These are phyloP conservation scores for Hypoxylon sp. DNA, from an alignment of 2,329 filamentous ascomycete genomes.

Conservation along the genomic window DNA sequence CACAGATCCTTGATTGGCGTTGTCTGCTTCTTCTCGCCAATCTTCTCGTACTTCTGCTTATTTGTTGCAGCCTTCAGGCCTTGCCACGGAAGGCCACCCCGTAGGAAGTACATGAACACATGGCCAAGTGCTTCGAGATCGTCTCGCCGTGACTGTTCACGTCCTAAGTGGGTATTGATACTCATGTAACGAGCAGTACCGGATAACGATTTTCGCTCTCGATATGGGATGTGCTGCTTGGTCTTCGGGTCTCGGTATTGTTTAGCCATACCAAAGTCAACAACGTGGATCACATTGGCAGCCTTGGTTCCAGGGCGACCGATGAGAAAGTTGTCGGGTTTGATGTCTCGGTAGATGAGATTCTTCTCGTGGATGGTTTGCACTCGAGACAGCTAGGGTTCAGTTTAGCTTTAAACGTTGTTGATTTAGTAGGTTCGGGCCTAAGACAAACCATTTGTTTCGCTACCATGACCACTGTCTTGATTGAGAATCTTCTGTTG, in stretches of 20 bases:
- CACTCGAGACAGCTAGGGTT: slow-evolving; percentile 82
- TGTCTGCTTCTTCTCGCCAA: slow-evolving; percentile 99
- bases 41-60: slow-evolving; percentile 99
- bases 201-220: slow-evolving; percentile 95
- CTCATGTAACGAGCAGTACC: slow-evolving; percentile 99
- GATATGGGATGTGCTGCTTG: slow-evolving; percentile 98
- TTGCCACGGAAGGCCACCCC: slow-evolving; percentile 80
- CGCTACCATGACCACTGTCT: slow-evolving; percentile 99
- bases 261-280: slow-evolving; percentile 99
- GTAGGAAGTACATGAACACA: slow-evolving; percentile 81
- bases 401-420: slow-evolving; percentile 49
- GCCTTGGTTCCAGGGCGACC: slow-evolving; percentile 91
- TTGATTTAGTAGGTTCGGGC: neutral
- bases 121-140: slow-evolving; percentile 90
- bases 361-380: slow-evolving; percentile 98
- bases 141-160: slow-evolving; percentile 95
- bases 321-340: slow-evolving; percentile 99
- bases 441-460: slow-evolving; percentile 89
- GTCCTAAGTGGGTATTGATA: slow-evolving; percentile 98
- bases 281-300: slow-evolving; percentile 98
- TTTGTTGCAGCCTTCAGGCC: slow-evolving; percentile 81
- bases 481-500: slow-evolving; percentile 93
- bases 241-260: slow-evolving; percentile 99
- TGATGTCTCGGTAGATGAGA: slow-evolving; percentile 98
- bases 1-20: slow-evolving; percentile 97